phyloP scores from a whole-genome alignment of 1,284 basidiomycete genomes.

The Rhodotorula sp. region DNA sequence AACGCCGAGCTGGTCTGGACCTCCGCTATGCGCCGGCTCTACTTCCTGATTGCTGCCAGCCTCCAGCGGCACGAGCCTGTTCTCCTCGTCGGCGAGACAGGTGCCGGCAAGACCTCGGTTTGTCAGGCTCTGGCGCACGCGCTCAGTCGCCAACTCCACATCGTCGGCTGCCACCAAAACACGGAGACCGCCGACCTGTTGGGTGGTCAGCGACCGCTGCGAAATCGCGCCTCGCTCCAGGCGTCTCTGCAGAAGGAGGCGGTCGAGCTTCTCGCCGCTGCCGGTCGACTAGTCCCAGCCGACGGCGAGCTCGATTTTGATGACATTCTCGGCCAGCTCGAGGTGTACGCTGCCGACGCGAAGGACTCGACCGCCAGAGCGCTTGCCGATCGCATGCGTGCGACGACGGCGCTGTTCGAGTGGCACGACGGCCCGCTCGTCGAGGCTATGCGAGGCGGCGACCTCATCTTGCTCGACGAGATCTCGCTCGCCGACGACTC shows the following conservation, averaged over 20 bases:
- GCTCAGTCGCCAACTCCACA: conserved; percentile 62
- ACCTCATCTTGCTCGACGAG: conserved; percentile 90
- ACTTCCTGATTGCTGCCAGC: conserved; percentile 76
- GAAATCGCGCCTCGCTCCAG: conserved; percentile 64
- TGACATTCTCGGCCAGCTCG: conserved; percentile 31
- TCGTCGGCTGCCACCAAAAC: conserved; percentile 96
- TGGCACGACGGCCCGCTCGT: conserved; percentile 96
- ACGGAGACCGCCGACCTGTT: conserved; percentile 99
- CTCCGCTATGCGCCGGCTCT: conserved; percentile 83
- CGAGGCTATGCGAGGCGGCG: conserved; percentile 82
- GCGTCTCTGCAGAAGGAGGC: conserved; percentile 47
- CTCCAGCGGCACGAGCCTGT: conserved; percentile 90
- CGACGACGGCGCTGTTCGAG: conserved; percentile 75
- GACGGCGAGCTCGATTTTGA: conserved; percentile 30
- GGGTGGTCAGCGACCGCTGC: conserved; percentile 88
- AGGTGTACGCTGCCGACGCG: conserved; percentile 8
- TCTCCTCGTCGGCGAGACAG: conserved; percentile 96
- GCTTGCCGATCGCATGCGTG: conserved; percentile 54
- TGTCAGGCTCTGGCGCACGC: conserved; percentile 84
- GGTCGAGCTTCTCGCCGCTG: conserved; percentile 36
- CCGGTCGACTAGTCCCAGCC: conserved; percentile 6
- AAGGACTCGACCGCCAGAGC: conserved; percentile 41
- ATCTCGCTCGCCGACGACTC: conserved; percentile 98
- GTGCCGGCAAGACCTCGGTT: conserved; percentile 95
- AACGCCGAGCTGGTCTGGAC: conserved; percentile 75